phyloP scores from a whole-genome alignment of 345 rosid species.

The Brassica juncea region DNA sequence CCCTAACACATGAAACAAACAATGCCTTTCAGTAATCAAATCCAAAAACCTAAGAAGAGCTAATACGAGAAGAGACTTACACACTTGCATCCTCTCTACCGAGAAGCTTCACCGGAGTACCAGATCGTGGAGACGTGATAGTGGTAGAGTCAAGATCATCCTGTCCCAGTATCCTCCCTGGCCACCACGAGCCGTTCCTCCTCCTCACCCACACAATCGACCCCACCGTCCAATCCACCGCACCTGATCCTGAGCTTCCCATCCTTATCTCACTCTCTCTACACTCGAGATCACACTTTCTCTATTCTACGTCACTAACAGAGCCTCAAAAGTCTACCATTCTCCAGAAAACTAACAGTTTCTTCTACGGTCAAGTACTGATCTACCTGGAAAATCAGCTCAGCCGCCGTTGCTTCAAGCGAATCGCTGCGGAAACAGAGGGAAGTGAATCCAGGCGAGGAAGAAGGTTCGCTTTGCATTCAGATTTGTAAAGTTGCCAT shows the following conservation, averaged over 20 bases:
- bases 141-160: slow-evolving; percentile 80
- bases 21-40: slow-evolving; percentile 11
- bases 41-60: not conserved
- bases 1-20: slow-evolving; percentile 48
- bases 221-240: slow-evolving; percentile 58
- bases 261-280: slow-evolving; percentile 17
- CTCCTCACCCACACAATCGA: slow-evolving; percentile 96
- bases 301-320: not conserved
- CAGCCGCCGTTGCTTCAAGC: not conserved
- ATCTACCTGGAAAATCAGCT: not conserved
- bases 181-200: slow-evolving; percentile 99
- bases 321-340: not conserved
- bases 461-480: slow-evolving; percentile 54
- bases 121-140: slow-evolving; percentile 85
- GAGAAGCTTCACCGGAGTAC: slow-evolving; percentile 98
- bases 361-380: not conserved
- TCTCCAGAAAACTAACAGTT: not conserved
- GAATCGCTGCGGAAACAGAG: slow-evolving; percentile 10
- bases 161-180: slow-evolving; percentile 80
- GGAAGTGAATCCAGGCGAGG: slow-evolving; percentile 42
- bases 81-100: slow-evolving; percentile 99
- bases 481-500: slow-evolving; percentile 57
- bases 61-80: slow-evolving; percentile 51
- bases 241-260: slow-evolving; percentile 61
- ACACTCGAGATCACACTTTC: not conserved